Conservation (phyloP, 2,329 filamentous ascomycete genomes). For the Coniochaeta ligniaria region DNA sequence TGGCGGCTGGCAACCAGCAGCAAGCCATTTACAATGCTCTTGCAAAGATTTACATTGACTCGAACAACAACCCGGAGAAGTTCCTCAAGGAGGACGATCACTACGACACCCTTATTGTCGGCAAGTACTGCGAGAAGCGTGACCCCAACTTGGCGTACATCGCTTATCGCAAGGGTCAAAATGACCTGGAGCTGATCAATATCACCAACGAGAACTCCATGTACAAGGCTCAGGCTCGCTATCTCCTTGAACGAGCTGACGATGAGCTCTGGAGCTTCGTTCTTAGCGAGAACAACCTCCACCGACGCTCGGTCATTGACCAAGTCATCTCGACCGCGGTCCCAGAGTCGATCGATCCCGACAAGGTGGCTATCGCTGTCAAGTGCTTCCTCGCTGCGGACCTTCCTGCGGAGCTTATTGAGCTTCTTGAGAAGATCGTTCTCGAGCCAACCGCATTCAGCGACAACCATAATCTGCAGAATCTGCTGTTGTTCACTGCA, state of each 20-base stretch:
- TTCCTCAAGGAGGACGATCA: constrained; percentile 97
- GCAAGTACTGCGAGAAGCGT: constrained; percentile 98
- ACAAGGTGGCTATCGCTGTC: constrained; percentile 91
- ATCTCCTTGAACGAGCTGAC: constrained; percentile 86
- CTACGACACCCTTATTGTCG: constrained; percentile 86
- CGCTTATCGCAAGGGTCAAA: constrained; percentile 92
- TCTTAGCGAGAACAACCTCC: constrained; percentile 89
- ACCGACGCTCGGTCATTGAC: constrained; percentile 87
- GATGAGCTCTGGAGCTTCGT: constrained; percentile 91
- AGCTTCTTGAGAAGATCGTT: constrained; percentile 97
- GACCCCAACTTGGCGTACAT: constrained; percentile 95
- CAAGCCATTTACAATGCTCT: constrained; percentile 95
- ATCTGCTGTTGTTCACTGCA: constrained; percentile 91
- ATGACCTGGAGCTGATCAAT: constrained; percentile 92
- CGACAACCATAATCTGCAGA: constrained; percentile 94
- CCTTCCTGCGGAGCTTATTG: constrained; percentile 88
- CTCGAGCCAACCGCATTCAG: constrained; percentile 99
- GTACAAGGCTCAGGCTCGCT: constrained; percentile 96
- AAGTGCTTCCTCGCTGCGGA: constrained; percentile 88
- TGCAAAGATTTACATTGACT: constrained; percentile 99
- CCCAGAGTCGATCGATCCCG: constrained; percentile 83
- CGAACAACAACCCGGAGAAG: constrained; percentile 95
- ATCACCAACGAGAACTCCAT: constrained; percentile 99
- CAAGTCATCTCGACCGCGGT: constrained; percentile 95
- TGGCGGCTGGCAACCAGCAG: constrained; percentile 87